These are phyloP conservation scores for Corniculantispora saksenae DNA, from an alignment of 2,329 filamentous ascomycete species.

Conservation along the genomic window DNA sequence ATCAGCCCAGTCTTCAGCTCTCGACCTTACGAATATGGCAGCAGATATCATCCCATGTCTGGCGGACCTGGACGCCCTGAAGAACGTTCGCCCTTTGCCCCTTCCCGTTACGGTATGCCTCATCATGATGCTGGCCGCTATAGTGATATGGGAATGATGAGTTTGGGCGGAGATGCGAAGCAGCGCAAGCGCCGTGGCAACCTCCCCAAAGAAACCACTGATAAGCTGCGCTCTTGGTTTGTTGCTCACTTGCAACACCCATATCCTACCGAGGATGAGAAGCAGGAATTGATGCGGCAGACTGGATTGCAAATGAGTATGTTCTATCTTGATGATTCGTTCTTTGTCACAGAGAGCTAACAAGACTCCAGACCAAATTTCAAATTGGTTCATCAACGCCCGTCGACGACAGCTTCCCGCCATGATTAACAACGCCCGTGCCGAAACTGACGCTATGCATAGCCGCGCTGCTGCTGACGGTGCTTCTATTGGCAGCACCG, in stretches of 20 bases:
- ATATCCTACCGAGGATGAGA: conserved; percentile 86
- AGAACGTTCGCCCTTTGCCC: conserved; percentile 47
- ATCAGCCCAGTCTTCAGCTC: conserved; percentile 32
- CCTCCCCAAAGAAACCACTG: conserved; percentile 85
- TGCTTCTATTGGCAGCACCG: conserved; percentile 3
- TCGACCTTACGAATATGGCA: conserved; percentile 40
- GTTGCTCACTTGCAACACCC: conserved; percentile 74
- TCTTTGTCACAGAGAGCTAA: conserved; percentile 21
- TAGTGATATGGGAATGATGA: conserved; percentile 39
- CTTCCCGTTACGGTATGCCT: conserved; percentile 38
- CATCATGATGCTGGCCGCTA: conserved; percentile 45
- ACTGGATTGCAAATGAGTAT: conserved; percentile 79
- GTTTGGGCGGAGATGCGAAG: conserved; percentile 46
- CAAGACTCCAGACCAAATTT: conserved; percentile 60
- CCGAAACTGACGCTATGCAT: conserved; percentile 51
- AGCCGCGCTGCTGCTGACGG: conserved; percentile 26
- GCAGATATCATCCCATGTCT: conserved; percentile 48
- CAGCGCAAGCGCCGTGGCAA: conserved; percentile 74
- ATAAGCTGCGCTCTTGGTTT: conserved; percentile 80
- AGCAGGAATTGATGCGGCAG: conserved; percentile 74
- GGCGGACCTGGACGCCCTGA: conserved; percentile 44
- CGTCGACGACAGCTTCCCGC: conserved; percentile 64
- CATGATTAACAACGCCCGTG: conserved; percentile 58
- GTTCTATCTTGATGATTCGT: conserved; percentile 35
- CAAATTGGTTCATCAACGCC: conserved; percentile 82